These are phyloP conservation scores for Chlorella sp. DNA, from an alignment of 139 green algal genomes.

Conservation along the genomic window DNA sequence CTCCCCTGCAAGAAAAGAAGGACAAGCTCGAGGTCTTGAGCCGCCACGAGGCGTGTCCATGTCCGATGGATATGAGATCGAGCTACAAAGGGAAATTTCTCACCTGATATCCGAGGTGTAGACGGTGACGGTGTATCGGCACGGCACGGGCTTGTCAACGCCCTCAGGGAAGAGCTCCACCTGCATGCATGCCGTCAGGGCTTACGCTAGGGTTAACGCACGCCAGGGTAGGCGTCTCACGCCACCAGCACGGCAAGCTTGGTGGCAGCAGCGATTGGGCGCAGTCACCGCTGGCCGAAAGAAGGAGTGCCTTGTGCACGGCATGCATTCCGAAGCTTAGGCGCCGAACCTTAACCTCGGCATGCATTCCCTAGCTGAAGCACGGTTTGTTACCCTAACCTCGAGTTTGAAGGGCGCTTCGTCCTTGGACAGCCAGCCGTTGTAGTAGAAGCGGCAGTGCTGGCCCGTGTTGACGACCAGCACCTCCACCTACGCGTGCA, in stretches of 20 bases:
- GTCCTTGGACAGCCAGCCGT: constrained; percentile 39
- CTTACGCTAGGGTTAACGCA: background rate
- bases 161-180: constrained; percentile 24
- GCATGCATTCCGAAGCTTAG: background rate
- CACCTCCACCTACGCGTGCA: constrained; percentile 28
- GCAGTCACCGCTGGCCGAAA: background rate
- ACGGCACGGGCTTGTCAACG: constrained; percentile 2
- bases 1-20: too few species aligned
- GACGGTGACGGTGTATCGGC: constrained; percentile 38
- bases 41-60: too few species aligned
- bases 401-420: constrained; percentile 47
- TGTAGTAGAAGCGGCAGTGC: constrained; percentile 26
- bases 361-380: too few species aligned
- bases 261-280: background rate
- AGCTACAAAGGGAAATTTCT: too few species aligned
- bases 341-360: too few species aligned
- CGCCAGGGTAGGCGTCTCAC: background rate
- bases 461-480: constrained; percentile 34
- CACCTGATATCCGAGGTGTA: constrained; percentile 47
- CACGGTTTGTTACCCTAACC: too few species aligned
- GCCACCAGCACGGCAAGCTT: background rate
- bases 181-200: background rate
- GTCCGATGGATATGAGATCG: too few species aligned
- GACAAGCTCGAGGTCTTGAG: too few species aligned
- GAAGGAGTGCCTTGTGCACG: background rate